phyloP scores from a whole-genome alignment of 2,329 filamentous ascomycete species.

The Endoconidiophora laricicola region DNA sequence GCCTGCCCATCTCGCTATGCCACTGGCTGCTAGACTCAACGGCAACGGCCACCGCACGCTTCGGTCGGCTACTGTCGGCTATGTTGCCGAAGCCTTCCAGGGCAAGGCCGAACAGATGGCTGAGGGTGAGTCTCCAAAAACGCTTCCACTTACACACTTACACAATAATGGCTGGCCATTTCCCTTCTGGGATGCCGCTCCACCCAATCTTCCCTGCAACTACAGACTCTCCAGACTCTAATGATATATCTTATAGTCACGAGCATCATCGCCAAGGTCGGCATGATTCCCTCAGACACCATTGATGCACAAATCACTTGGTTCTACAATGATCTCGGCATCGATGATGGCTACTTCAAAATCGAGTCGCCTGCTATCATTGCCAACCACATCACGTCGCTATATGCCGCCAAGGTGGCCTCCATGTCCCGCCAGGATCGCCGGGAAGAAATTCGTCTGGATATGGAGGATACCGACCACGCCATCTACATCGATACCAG shows the following conservation, averaged over 20 bases:
- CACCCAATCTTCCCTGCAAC: background rate
- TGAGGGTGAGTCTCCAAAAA: slow-evolving; percentile 35
- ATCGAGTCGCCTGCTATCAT: slow-evolving; percentile 77
- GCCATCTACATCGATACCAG: slow-evolving; percentile 98
- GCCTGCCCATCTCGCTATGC: slow-evolving; percentile 67
- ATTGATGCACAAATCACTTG: slow-evolving; percentile 76
- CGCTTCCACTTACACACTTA: background rate
- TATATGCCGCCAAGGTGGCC: slow-evolving; percentile 93
- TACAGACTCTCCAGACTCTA: background rate
- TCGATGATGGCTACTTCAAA: slow-evolving; percentile 96
- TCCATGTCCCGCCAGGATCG: slow-evolving; percentile 88
- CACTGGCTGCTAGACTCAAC: slow-evolving; percentile 33
- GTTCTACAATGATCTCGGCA: slow-evolving; percentile 97
- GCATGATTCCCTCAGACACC: slow-evolving; percentile 72
- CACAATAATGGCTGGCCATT: background rate
- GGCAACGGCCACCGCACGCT: slow-evolving; percentile 55
- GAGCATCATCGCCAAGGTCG: slow-evolving; percentile 58
- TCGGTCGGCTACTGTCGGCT: slow-evolving; percentile 80
- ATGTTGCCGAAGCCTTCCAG: slow-evolving; percentile 85
- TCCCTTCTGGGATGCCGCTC: background rate
- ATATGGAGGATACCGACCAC: slow-evolving; percentile 88
- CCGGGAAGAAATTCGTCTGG: slow-evolving; percentile 80
- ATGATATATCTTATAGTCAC: slow-evolving; percentile 41
- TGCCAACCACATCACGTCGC: slow-evolving; percentile 82
- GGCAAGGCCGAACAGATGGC: slow-evolving; percentile 88